phyloP scores from a whole-genome alignment of 2,329 filamentous ascomycete species.

The Pyrenophora tritici-repentis region DNA sequence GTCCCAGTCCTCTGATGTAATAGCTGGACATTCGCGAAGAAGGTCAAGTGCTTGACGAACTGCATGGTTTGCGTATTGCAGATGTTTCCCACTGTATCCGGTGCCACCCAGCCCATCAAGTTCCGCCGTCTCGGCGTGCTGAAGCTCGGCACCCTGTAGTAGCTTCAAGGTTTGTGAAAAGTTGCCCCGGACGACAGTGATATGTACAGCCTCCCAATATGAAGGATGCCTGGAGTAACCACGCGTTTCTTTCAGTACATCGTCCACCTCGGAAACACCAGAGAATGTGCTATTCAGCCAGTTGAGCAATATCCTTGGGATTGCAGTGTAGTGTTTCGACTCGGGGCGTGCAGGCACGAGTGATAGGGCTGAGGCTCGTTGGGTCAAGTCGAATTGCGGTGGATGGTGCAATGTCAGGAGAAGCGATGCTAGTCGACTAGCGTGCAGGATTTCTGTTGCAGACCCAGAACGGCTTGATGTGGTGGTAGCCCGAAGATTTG shows the following conservation, averaged over 20 bases:
- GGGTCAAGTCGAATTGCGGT: conserved; percentile 31
- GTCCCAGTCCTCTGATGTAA: conserved; percentile 74
- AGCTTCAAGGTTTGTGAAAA: conserved; percentile 69
- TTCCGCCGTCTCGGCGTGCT: conserved; percentile 67
- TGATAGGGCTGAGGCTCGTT: conserved; percentile 32
- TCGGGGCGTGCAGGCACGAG: conserved; percentile 32
- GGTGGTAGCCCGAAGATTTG: conserved; percentile 13
- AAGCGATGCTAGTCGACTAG: conserved; percentile 76
- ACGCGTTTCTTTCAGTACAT: conserved; percentile 67
- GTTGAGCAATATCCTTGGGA: conserved; percentile 78
- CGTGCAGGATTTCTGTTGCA: conserved; percentile 69
- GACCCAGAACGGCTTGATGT: conserved; percentile 50
- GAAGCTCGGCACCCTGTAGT: conserved; percentile 77
- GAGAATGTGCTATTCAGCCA: conserved; percentile 82
- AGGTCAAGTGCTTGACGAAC: conserved; percentile 70
- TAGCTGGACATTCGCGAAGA: conserved; percentile 73
- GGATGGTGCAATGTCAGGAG: conserved; percentile 77
- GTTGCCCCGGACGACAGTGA: conserved; percentile 74
- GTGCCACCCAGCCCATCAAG: conserved; percentile 66
- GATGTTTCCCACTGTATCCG: conserved; percentile 74
- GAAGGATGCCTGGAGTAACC: conserved; percentile 75
- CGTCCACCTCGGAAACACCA: conserved; percentile 67
- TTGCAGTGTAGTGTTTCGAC: conserved; percentile 50
- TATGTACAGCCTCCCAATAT: conserved; percentile 83
- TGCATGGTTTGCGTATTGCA: conserved; percentile 78